Conservation (phyloP, 2,329 filamentous ascomycete species). For the Ampelomyces quisqualis region DNA sequence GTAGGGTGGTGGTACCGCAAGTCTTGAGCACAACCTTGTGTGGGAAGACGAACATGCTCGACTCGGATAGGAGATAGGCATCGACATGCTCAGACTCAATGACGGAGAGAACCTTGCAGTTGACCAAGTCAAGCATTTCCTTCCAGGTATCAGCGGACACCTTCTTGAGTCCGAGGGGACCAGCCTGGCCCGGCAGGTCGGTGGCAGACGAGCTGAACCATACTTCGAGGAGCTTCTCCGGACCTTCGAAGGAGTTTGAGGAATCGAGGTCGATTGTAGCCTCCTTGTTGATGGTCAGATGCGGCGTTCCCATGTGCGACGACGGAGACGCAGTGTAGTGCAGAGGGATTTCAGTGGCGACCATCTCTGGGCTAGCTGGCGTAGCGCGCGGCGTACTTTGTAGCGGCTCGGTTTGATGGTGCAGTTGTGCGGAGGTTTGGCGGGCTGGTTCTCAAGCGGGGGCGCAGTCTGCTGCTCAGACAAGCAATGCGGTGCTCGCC, state of each 20-base stretch:
- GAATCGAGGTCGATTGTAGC: conserved; percentile 91
- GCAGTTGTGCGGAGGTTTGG: conserved; percentile 8
- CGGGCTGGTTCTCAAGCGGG: conserved; percentile 64
- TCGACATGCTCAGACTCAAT: conserved; percentile 92
- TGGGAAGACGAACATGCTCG: conserved; percentile 99
- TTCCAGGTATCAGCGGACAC: conserved; percentile 87
- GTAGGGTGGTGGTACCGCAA: conserved; percentile 91
- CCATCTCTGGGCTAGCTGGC: conserved; percentile 65
- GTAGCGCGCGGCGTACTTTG: conserved; percentile 21
- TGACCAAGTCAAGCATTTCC: conserved; percentile 94
- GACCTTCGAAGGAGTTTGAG: conserved; percentile 94
- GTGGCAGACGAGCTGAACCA: conserved; percentile 87
- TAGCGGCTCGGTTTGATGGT: conserved; percentile 13
- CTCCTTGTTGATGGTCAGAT: conserved; percentile 95
- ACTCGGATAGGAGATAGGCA: conserved; percentile 95
- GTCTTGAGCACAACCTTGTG: conserved; percentile 99
- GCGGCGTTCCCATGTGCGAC: conserved; percentile 73
- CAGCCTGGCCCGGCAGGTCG: conserved; percentile 68
- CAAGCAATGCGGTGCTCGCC: conserved; percentile 90
- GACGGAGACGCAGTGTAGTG: conserved; percentile 82
- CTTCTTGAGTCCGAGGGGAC: conserved; percentile 78
- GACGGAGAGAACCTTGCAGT: conserved; percentile 96
- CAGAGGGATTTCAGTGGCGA: conserved; percentile 75
- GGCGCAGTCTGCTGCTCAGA: conserved; percentile 94
- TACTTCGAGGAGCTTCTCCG: conserved; percentile 96